phyloP scores from a whole-genome alignment of 108 stramenopile species.

The Parietichytrium sp. region DNA sequence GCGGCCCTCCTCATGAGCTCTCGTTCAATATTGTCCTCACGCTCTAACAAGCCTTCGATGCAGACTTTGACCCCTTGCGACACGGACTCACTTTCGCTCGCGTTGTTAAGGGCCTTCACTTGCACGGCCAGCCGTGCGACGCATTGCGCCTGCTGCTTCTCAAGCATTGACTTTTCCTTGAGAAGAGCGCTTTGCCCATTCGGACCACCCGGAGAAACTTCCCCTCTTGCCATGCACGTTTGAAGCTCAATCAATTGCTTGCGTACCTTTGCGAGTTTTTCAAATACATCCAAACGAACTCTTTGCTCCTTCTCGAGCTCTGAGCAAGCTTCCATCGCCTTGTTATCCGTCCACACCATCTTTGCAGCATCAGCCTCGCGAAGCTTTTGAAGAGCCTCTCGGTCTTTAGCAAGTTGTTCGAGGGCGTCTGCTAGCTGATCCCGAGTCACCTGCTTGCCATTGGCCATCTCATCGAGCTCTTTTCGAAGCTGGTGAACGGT shows the following conservation, averaged over 20 bases:
- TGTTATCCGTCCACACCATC: constrained; percentile 9
- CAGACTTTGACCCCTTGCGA: background rate
- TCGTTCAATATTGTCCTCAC: background rate
- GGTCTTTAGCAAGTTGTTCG: constrained; percentile 4
- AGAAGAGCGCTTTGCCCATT: no score
- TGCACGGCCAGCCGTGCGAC: no score
- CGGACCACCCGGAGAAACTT: background rate
- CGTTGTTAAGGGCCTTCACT: background rate
- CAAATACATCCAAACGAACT: background rate
- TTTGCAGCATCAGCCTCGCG: background rate
- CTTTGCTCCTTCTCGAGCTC: background rate
- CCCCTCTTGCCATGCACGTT: no score
- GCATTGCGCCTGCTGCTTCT: background rate
- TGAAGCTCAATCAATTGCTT: background rate
- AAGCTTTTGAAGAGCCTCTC: no score
- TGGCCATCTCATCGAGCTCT: background rate
- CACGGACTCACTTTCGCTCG: background rate
- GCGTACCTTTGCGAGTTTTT: background rate
- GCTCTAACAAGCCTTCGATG: background rate
- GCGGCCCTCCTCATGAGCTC: background rate
- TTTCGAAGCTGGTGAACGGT: background rate
- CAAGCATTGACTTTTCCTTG: background rate
- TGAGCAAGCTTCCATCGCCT: background rate
- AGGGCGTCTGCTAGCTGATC: background rate
- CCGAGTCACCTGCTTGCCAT: constrained; percentile 5